Evolutionary conservation across 1,139 yeast species (phyloP).

Genomic region (Candida albicans): DNA sequence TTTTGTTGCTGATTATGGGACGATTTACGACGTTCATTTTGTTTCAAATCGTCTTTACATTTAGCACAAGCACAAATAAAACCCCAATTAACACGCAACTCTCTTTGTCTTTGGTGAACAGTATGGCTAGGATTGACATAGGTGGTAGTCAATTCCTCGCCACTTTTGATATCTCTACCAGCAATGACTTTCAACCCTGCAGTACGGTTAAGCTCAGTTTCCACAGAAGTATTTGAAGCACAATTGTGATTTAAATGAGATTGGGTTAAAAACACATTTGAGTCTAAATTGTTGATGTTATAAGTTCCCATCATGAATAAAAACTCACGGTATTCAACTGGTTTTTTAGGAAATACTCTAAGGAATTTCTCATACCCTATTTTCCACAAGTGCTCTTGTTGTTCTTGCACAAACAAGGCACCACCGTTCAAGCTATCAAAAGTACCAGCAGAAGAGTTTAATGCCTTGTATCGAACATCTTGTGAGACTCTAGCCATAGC

Average conservation of each 20-base stretch:
- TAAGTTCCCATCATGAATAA: conserved; percentile 67
- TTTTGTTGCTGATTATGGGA: conserved; percentile 20
- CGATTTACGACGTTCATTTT: conserved; percentile 39
- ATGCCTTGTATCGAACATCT: conserved; percentile 59
- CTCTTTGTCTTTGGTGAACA: conserved; percentile 63
- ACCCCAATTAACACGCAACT: conserved; percentile 79
- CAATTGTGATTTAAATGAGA: conserved; percentile 79
- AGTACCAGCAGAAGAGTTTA: conserved; percentile 58
- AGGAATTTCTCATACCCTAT: conserved; percentile 54
- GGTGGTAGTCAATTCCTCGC: conserved; percentile 68
- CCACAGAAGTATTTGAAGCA: conserved; percentile 65
- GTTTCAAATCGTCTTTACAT: conserved; percentile 58
- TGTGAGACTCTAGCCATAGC: conserved; percentile 75
- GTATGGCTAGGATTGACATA: conserved; percentile 71
- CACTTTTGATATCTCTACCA: conserved; percentile 54
- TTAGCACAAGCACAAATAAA: conserved; percentile 69
- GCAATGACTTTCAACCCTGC: conserved; percentile 64
- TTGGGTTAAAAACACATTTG: conserved; percentile 59
- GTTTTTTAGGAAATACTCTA: conserved; percentile 47
- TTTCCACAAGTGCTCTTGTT: conserved; percentile 61
- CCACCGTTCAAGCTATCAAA: conserved; percentile 53
- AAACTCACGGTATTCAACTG: conserved; percentile 53
- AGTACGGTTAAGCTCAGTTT: conserved; percentile 43
- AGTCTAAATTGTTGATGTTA: conserved; percentile 71
- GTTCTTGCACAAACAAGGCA: conserved; percentile 52